Evolutionary conservation across 768 basidiomycete species (phyloP).

Genomic region (Punctularia strigosozonata): DNA sequence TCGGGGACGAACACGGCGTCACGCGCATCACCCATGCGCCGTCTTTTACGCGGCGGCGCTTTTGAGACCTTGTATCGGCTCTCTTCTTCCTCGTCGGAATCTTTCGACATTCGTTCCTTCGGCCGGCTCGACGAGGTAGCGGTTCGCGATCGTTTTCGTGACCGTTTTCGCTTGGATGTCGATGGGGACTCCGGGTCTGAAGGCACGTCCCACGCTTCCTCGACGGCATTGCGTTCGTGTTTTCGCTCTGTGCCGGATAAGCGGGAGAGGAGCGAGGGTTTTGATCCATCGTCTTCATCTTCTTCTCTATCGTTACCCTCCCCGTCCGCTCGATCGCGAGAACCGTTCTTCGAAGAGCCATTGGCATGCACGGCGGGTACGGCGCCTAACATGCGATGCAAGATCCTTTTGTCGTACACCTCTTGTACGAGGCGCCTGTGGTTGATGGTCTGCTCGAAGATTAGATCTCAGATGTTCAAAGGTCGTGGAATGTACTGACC

Average conservation of each 20-base stretch:
- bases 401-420: constrained; percentile 42
- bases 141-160: constrained; percentile 13
- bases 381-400: constrained; percentile 52
- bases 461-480: constrained; percentile 1
- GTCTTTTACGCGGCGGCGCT: constrained; percentile 34
- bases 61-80: constrained; percentile 24
- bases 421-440: constrained; percentile 61
- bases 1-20: constrained; percentile 41
- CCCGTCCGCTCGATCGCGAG: background rate
- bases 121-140: constrained; percentile 1
- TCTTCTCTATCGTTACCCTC: background rate
- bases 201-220: constrained; percentile 28
- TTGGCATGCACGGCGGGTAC: constrained; percentile 7
- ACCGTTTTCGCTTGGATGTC: constrained; percentile 11
- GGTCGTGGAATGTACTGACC: constrained; percentile 27
- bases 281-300: background rate
- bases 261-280: constrained; percentile 1
- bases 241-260: constrained; percentile 4
- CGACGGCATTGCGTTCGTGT: constrained; percentile 14
- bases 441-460: constrained; percentile 47
- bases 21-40: constrained; percentile 23
- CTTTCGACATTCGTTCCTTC: constrained; percentile 8
- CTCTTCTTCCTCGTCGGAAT: constrained; percentile 40
- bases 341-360: background rate
- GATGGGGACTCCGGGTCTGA: constrained; percentile 16